Evolutionary conservation across 305 asterid species (phyloP), one percentile per base, ranked within the genome.

Genomic region (Galium porrigens): DNA sequence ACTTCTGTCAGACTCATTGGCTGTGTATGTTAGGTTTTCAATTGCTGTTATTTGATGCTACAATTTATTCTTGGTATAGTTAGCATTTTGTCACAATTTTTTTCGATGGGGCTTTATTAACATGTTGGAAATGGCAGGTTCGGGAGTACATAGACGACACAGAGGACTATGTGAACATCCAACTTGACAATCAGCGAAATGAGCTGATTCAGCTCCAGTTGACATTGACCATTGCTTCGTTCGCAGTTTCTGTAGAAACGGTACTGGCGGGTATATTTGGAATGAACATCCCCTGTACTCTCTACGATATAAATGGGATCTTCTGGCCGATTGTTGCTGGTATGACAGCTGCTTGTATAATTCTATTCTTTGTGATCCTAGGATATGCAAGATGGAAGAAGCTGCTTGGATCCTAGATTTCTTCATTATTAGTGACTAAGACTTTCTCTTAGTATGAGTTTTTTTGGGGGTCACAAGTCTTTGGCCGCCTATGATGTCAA

Each of bases 81-180:
- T 17, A 12, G 7, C 12, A 2, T 12, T 34, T 51, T 27, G 11
- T 34, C 20, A 0, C 25, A 1, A 2, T 1, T 2, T 5, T 12
- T 29, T 57, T 29, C 6, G 0, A 27, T 7, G 42, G 36, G 3
- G 61, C 37, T 56, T 32, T 33, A 62, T 44, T 6, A 66, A 30
- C 39, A 17, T 49, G 46, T 55, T 12, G 51, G 27, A 25, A 62
- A 39, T 52, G 81, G 46, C 77, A 92, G 95, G 98, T 92, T 60
- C 89, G 96, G 18, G 98, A 92, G 71, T 92, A 92, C 71, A 85
- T 92, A n/a, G 95, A 92, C 64, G 96, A 92, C 77, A 92, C 96
- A 0, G 96, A 92, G 78, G 98, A 91, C 52, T 89, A 89, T 7
- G 91, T 85, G 52, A 89, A 89, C 71, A 89, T 91, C 83, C 96